Conservation (phyloP, 1,284 basidiomycete genomes). For the Trichosporon sp. region DNA sequence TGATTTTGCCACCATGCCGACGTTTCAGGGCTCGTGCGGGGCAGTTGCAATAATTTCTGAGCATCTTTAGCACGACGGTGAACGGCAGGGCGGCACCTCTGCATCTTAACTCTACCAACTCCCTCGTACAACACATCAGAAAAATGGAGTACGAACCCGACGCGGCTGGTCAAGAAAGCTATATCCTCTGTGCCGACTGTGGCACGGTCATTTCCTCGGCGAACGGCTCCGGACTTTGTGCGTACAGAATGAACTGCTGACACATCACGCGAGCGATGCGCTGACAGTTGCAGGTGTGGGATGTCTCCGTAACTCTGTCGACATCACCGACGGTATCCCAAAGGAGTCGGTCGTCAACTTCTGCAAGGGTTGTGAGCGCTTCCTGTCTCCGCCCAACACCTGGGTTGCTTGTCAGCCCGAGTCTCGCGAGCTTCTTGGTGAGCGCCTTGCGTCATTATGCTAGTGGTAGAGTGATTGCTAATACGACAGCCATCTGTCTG, state of each 20-base stretch:
- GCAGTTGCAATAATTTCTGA: conserved; percentile 16
- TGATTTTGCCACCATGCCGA: conserved; percentile 16
- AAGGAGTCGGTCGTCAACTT: conserved; percentile 95
- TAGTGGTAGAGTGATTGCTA: background rate
- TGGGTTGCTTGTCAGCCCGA: conserved; percentile 89
- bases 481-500: conserved; percentile 69
- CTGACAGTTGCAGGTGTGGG: conserved; percentile 41
- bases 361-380: conserved; percentile 95
- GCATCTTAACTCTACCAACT: background rate
- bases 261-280: conserved; percentile 82
- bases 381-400: conserved; percentile 83
- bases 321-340: conserved; percentile 97
- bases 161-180: conserved; percentile 50
- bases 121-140: background rate
- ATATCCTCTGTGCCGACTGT: conserved; percentile 57
- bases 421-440: conserved; percentile 81
- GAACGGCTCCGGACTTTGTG: conserved; percentile 92
- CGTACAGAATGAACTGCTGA: conserved; percentile 45
- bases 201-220: conserved; percentile 82
- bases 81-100: background rate
- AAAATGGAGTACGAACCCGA: conserved; percentile 55
- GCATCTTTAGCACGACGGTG: background rate
- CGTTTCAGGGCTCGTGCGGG: conserved; percentile 12
- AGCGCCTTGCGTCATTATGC: conserved; percentile 25
- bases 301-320: conserved; percentile 65